Evolutionary conservation across 352 stramenopile species (phyloP), one percentile per base, ranked within the genome.

Genomic region (Pilasporangium apinafurcum): DNA sequence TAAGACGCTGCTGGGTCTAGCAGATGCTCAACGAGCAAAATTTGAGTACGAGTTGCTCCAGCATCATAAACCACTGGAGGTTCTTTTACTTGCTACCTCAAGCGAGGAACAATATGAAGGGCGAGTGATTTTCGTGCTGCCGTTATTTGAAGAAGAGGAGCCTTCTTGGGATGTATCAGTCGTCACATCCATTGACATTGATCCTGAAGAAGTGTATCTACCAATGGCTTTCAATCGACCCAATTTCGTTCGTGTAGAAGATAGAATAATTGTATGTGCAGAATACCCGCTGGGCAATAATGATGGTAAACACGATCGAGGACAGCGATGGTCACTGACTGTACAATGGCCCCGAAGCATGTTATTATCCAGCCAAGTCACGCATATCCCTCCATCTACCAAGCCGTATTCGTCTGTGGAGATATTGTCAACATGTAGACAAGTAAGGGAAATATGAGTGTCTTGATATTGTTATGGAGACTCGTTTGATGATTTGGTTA

Each of bases 31-130:
- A 18, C 61, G 51, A 16, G 49, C 54, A 8, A 65, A 51, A n/a
- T 73, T 80, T 18, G 67, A 80, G 47, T 58, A 59, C 36, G 61
- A 80, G 36, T 44, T 80, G 34, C 21, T 80, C 28, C 67, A 76
- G 35, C 61, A 68, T 31, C 33, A 56, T 39, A 16, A 40, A 16
- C 52, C 29, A 2, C 43, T 80, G 13, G 67, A 79, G 7, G 25
- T 73, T 3, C 37, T 71, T 21, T 45, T 68, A 25, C n/a, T n/a
- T n/a, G n/a, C n/a, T n/a, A 12, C 60, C 7, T 39, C 22, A 0
- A 31, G 18, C 10, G 26, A 30, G 8, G 6, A 35, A 10, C n/a
- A 22, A n/a, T 14, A 13, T 24, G 3, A 25, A 14, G 22, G 24
- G 2, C 59, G 41, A 21, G 64, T 66, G 16, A 24, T 55, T 1